Percentiles rank a stretch among this genome's conserved stretches.
Conservation (phyloP, 352 stramenopile species). For the Globisporangium canariense region DNA sequence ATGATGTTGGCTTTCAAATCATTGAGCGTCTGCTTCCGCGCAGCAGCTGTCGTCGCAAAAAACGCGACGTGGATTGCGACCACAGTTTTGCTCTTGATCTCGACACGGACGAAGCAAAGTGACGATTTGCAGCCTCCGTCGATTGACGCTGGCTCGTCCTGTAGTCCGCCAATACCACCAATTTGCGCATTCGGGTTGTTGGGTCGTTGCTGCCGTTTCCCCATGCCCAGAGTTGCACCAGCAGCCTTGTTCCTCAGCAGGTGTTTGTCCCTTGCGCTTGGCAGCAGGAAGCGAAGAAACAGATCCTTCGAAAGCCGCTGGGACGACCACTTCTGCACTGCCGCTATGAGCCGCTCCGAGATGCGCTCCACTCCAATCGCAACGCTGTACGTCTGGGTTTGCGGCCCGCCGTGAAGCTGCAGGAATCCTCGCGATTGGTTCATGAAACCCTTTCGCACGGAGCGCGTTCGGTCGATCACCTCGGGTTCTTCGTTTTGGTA, state of each 20-base stretch:
- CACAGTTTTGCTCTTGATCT: constrained; percentile 78
- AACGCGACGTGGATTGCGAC: constrained; percentile 84
- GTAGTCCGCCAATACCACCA: constrained; percentile 4
- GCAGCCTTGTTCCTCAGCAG: constrained; percentile 20
- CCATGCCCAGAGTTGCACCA: constrained; percentile 14
- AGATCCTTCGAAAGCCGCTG: constrained; percentile 75
- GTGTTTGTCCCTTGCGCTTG: constrained; percentile 9
- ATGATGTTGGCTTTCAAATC: constrained; percentile 73
- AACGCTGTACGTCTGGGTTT: constrained; percentile 24
- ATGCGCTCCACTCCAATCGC: constrained; percentile 55
- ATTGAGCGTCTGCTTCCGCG: constrained; percentile 58
- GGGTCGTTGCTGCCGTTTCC: constrained; percentile 27
- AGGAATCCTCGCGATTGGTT: constrained; percentile 29
- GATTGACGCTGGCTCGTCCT: constrained; percentile 14
- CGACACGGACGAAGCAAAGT: constrained; percentile 80
- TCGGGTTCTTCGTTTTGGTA: constrained; percentile 47
- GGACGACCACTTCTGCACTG: constrained; percentile 74
- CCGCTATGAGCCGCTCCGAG: constrained; percentile 46
- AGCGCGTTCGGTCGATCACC: constrained; percentile 30
- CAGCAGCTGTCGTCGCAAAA: constrained; percentile 66
- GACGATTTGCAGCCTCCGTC: constrained; percentile 44
- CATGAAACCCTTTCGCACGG: constrained; percentile 22
- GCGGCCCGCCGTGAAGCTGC: constrained; percentile 28
- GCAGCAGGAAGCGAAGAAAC: constrained; percentile 74
- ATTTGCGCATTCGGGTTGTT: constrained; percentile 16